A percentile compares a stretch with the other conserved stretches of the same genome.
phyloP scores from a whole-genome alignment of 1,284 basidiomycete genomes.

The Trametes sp. region DNA sequence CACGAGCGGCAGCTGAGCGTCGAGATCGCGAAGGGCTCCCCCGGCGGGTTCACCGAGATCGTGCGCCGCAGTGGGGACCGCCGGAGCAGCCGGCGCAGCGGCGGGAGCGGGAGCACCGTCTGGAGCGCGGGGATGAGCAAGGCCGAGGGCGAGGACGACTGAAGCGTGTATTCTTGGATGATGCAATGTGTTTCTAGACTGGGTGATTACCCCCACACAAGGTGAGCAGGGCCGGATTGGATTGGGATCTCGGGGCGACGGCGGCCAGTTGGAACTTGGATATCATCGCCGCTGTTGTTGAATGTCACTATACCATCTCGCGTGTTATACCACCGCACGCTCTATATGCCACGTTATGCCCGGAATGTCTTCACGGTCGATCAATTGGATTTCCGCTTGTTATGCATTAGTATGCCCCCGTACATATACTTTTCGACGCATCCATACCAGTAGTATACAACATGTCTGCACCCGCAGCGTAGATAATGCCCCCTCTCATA shows the following conservation, averaged over 20 bases:
- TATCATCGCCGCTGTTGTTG: constrained; percentile 1
- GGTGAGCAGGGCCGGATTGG: constrained; percentile 27
- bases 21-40: constrained; percentile 76
- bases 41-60: constrained; percentile 82
- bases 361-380: constrained; percentile 12
- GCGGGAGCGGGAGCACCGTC: constrained; percentile 77
- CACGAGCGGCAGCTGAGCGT: constrained; percentile 75
- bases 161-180: constrained; percentile 27
- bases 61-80: constrained; percentile 52
- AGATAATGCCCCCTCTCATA: constrained; percentile 22
- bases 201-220: neutral
- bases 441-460: constrained; percentile 32
- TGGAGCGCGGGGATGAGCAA: constrained; percentile 84
- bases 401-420: constrained; percentile 30
- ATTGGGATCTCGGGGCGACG: constrained; percentile 17
- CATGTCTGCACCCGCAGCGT: constrained; percentile 21
- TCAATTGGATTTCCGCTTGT: constrained; percentile 4
- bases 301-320: constrained; percentile 21
- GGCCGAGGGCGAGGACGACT: constrained; percentile 53
- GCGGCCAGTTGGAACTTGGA: neutral
- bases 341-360: constrained; percentile 18
- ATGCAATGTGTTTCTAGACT: constrained; percentile 24
- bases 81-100: constrained; percentile 64
- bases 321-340: constrained; percentile 26
- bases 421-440: constrained; percentile 25